These are phyloP conservation scores for Cadophora gregata DNA, from an alignment of 2,329 filamentous ascomycete species.

Conservation along the genomic window DNA sequence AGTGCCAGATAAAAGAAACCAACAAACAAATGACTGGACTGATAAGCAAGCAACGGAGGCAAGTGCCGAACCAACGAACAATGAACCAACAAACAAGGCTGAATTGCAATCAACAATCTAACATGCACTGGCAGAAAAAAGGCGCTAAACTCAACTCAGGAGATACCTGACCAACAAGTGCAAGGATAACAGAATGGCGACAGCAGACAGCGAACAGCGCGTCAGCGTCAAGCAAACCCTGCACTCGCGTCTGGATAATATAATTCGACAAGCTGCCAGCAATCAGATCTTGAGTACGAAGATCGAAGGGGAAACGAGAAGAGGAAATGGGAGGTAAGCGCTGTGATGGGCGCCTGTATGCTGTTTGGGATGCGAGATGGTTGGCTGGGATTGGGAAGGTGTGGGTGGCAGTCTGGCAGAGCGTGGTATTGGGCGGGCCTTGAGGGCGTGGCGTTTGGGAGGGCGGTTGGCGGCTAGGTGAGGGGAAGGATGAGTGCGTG, in stretches of 20 bases:
- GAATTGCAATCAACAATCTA: neutral
- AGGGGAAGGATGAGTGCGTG: neutral
- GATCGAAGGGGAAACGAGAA: neutral
- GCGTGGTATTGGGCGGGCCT: neutral
- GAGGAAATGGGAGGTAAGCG: neutral
- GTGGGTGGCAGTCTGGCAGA: neutral
- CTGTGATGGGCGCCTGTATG: neutral
- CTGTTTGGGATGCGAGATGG: neutral
- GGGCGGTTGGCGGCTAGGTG: conserved; percentile 2
- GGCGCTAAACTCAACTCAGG: neutral
- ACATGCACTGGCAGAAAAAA: neutral
- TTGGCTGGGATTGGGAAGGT: neutral
- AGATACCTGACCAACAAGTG: neutral
- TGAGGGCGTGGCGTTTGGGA: neutral
- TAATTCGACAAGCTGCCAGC: neutral
- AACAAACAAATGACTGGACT: no score
- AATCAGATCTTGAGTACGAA: neutral
- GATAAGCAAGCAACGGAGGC: neutral
- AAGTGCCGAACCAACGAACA: neutral
- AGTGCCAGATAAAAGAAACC: no score
- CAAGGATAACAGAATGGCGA: neutral
- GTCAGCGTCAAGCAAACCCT: conserved; percentile 3
- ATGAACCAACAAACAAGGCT: no score
- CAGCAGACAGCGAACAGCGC: neutral
- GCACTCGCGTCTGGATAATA: neutral